Base-by-base conservation (phyloP, 345 rosid species). In the Camelina sativa region DNA sequence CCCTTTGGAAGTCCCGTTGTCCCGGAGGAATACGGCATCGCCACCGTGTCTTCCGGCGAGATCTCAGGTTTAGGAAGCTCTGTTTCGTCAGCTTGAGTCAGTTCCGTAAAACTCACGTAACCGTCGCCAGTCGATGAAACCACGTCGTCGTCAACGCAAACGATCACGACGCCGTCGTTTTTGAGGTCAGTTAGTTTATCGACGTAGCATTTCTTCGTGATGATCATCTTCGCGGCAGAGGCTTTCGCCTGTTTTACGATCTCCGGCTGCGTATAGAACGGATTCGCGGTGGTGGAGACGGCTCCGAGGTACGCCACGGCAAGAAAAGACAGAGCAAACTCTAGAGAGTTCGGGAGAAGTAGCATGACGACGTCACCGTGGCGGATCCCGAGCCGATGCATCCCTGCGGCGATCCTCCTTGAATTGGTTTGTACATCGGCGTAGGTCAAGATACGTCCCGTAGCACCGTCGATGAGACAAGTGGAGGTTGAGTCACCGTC, bases 1-100 rank as follows among this genome's bases (percentile, higher is more conserved):
- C 99, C 99, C 44, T 95, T 95, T 0, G 99, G 99, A 4, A 92
- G 67, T 13, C 98, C 99, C 3, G 97, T 95, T 1, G 99, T 95
- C 0, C 99, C 99, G 4, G 99, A 95, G 3, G 98, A 95, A 57
- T 87, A 95, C 0, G 97, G 99, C 7, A 95, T 83, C n/a, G 96
- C 92, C 69, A 90, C 91, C 6, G 85, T 88, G 40, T 95, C 96
- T 23, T 90, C 86, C 0, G 93, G 83, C 5, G 58, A 64, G 58
- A 95, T 83, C 15, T 85, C 64, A 12, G 82, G 87, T 0, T 47
- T 58, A 0, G 87, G 87, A 1, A 86, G 63, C 0, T 80, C 76
- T 7, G 59, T 65, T 68, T 87, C 92, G 41, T 89, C 84, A 2
- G 85, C 77, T 15, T 62, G 61, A 7, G 75, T 46, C 30, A 92